Conservation (phyloP, 2,329 filamentous ascomycete genomes). For the Cladophialophora immunda region DNA sequence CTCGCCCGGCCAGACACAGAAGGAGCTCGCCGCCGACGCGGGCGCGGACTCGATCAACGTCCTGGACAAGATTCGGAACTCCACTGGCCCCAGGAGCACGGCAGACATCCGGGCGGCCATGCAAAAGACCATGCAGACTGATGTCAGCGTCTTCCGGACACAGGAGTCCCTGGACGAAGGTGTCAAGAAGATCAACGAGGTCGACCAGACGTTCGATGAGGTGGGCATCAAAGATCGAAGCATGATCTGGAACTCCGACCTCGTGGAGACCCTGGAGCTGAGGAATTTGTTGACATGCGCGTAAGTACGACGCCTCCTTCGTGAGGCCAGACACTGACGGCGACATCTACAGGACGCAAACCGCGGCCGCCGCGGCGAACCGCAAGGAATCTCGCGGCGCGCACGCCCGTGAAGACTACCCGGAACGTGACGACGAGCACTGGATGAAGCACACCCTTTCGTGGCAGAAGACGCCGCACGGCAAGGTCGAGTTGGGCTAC, state of each 20-base stretch:
- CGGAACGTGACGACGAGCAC: constrained; percentile 91
- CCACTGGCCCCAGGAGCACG: constrained; percentile 79
- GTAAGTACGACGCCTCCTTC: constrained; percentile 62
- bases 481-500: constrained; percentile 86
- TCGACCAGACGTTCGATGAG: constrained; percentile 76
- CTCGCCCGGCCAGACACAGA: constrained; percentile 80
- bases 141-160: constrained; percentile 94
- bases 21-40: constrained; percentile 82
- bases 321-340: neutral
- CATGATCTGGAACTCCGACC: constrained; percentile 97
- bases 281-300: constrained; percentile 96
- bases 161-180: constrained; percentile 81
- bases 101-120: constrained; percentile 83
- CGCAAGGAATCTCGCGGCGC: constrained; percentile 97
- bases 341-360: constrained; percentile 65
- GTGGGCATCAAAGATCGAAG: constrained; percentile 91
- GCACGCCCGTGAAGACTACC: constrained; percentile 95
- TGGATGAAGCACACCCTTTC: constrained; percentile 99
- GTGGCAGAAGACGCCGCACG: constrained; percentile 93
- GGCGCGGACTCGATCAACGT: constrained; percentile 73
- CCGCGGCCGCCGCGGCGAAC: constrained; percentile 86
- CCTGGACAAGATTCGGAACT: constrained; percentile 80
- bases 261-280: constrained; percentile 93
- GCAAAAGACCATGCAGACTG: constrained; percentile 95
- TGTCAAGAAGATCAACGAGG: constrained; percentile 79